Evolutionary conservation across 805 yeast species (phyloP), one percentile per base, ranked within the genome.

Genomic region (Priceomyces castillae): DNA sequence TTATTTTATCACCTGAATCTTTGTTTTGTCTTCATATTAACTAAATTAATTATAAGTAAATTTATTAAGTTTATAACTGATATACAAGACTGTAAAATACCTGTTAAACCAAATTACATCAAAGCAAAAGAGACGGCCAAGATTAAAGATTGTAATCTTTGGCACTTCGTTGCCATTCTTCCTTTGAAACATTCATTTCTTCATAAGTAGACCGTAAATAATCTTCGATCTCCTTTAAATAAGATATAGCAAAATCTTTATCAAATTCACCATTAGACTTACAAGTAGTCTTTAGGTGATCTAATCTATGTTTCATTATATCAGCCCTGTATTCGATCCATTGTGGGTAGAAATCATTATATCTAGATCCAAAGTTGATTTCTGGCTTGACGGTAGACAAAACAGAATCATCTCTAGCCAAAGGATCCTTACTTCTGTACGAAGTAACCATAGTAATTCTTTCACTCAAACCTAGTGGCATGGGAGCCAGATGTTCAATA

Each of bases 391-490:
- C 70, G 0, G 74, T 67, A 12, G 51, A 42, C 48, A 69, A 59
- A 3, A 59, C 65, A 1, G 71, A 65, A 7, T 51, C 56, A 36
- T 69, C 74, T 35, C 49, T 48, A 17, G 46, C 49, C 28, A 40
- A 22, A 1, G 66, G 57, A 40, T 64, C 54, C 40, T 61, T 64
- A 14, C 73, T 65, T 28, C 69, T 52, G 48, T 64, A 67, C 9
- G 69, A 62, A 3, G 73, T 67, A n/a, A 69, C 74, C 71, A 65
- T 64, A 18, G 74, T 69, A 42, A 69, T 67, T 53, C 74, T 56
- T 50, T 67, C 74, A 23, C 59, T 41, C 11, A 57, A 48, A 1
- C 69, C 71, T 14, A 57, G n/a, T 2, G 71, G 71, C 15, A 47
- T 55, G n/a, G 67, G 63, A 0, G 76, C 76, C 42, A 71, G 56